phyloP scores from a whole-genome alignment of 2,329 filamentous ascomycete species.

The Lachnellula subtilissima region DNA sequence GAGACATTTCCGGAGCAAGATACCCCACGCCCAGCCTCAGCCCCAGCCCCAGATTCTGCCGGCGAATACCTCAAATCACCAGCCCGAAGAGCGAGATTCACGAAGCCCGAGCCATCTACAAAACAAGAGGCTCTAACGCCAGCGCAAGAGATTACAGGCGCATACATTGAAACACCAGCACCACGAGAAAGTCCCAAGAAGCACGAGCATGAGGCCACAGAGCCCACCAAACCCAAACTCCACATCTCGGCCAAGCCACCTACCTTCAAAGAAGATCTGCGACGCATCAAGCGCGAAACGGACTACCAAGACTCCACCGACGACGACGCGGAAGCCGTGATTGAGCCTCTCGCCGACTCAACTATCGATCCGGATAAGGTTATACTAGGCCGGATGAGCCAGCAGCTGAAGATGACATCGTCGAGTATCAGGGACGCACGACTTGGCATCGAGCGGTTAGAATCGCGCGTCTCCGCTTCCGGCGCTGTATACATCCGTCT shows the following conservation, averaged over 20 bases:
- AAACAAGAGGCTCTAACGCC: neutral
- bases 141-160: neutral
- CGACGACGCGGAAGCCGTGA: constrained; percentile 14
- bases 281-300: constrained; percentile 23
- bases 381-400: constrained; percentile 47
- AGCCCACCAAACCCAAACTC: neutral
- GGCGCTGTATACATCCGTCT: neutral
- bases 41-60: neutral
- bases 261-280: constrained; percentile 26
- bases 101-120: neutral
- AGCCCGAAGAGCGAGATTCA: neutral
- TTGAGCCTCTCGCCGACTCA: neutral
- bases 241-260: constrained; percentile 9
- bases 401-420: constrained; percentile 47
- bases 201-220: neutral
- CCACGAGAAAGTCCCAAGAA: neutral
- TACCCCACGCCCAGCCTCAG: neutral
- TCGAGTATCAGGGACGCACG: constrained; percentile 50
- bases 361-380: constrained; percentile 35
- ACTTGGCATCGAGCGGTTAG: constrained; percentile 53
- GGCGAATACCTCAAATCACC: neutral
- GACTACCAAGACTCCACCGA: constrained; percentile 29
- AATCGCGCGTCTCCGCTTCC: constrained; percentile 42
- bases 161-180: neutral
- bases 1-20: constrained; percentile 3